A percentile compares a stretch with the other conserved stretches of the same genome.
Conservation (phyloP, 2,329 filamentous ascomycete species). For the Fusarium sororula region DNA sequence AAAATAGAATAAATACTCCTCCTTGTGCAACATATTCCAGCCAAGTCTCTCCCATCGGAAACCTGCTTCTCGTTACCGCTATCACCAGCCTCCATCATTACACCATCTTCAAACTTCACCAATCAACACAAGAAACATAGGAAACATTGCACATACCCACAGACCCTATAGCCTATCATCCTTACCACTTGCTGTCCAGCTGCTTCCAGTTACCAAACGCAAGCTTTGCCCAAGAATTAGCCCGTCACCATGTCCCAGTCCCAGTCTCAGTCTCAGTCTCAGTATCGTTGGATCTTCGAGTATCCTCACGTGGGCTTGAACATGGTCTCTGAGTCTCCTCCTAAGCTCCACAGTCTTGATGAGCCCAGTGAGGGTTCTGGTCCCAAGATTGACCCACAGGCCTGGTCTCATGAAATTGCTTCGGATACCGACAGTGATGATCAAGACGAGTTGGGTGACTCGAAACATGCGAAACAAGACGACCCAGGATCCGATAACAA, state of each 20-base stretch:
- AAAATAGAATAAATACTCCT: neutral
- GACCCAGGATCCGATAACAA: neutral
- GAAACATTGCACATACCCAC: neutral
- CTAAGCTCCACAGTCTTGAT: neutral
- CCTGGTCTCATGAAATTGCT: neutral
- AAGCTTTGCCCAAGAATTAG: neutral
- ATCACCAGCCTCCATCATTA: neutral
- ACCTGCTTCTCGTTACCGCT: neutral
- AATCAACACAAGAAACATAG: neutral
- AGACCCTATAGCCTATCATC: neutral
- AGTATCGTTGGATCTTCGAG: slow-evolving; percentile 4
- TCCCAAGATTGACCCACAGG: neutral
- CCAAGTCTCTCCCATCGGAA: neutral
- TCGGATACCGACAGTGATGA: neutral
- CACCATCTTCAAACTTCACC: neutral
- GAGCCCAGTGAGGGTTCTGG: neutral
- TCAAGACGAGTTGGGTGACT: neutral
- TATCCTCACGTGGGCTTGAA: neutral
- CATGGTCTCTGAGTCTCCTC: slow-evolving; percentile 4
- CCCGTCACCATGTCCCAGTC: neutral
- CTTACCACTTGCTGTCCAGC: neutral
- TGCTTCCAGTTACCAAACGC: neutral
- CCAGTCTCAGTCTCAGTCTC: neutral
- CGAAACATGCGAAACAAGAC: neutral
- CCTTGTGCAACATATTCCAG: neutral